A percentile compares a stretch with the other conserved stretches of the same genome.
Evolutionary conservation across 192 early-diverging fungal species (phyloP).

Genomic region (Linnemannia zychae): DNA sequence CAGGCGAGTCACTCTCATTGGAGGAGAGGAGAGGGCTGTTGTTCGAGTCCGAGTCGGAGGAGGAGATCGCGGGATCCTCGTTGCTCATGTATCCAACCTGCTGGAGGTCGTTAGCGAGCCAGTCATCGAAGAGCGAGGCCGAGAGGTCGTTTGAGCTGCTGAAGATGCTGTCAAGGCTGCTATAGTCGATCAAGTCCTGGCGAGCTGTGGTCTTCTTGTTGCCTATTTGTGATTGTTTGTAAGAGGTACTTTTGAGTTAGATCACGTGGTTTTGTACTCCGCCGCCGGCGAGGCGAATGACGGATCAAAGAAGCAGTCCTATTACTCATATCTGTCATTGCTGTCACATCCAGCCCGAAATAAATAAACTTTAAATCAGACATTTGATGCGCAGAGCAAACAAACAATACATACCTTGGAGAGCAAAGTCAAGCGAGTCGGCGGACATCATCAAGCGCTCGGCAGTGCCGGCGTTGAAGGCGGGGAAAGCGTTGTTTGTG

Average conservation of each 20-base stretch:
- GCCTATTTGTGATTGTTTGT: not conserved
- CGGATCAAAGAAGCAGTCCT: conserved; percentile 30
- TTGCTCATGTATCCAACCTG: conserved; percentile 57
- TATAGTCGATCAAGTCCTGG: conserved; percentile 34
- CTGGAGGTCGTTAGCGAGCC: conserved; percentile 65
- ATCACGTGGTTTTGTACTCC: not conserved
- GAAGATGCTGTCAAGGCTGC: conserved; percentile 40
- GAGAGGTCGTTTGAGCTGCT: conserved; percentile 20
- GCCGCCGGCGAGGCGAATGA: not conserved
- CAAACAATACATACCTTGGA: conserved; percentile 34
- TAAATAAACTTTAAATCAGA: conserved; percentile 14
- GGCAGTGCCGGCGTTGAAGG: conserved; percentile 34
- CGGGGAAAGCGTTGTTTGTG: conserved; percentile 28
- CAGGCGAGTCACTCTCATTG: conserved; percentile 36
- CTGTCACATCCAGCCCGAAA: not conserved
- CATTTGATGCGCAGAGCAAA: not conserved
- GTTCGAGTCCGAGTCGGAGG: conserved; percentile 34
- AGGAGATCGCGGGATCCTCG: conserved; percentile 23
- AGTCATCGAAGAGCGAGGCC: conserved; percentile 61
- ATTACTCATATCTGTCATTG: conserved; percentile 50
- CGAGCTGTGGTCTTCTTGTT: conserved; percentile 20
- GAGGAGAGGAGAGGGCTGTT: conserved; percentile 28
- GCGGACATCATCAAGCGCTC: conserved; percentile 56
- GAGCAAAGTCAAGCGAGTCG: conserved; percentile 49
- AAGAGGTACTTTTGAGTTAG: not conserved